These are phyloP conservation scores for Penicillium waksmanii DNA, from an alignment of 495 filamentous ascomycete species.

Conservation along the genomic window DNA sequence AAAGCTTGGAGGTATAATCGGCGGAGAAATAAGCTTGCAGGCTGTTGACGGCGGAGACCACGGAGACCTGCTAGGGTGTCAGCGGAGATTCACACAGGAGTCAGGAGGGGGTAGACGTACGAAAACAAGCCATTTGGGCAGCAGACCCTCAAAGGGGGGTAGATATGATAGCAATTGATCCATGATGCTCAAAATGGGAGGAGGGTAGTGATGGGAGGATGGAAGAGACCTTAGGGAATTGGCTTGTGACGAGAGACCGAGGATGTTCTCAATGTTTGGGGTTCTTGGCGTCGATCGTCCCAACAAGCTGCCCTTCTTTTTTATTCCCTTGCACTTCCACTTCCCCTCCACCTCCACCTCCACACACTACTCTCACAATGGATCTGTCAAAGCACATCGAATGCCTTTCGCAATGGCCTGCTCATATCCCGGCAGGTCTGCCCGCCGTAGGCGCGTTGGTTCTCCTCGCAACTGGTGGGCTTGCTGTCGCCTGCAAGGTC, in stretches of 20 bases:
- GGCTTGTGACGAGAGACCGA: constrained; percentile 25
- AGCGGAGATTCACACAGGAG: constrained; percentile 1
- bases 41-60: constrained; percentile 78
- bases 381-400: constrained; percentile 40
- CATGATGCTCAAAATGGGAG: constrained; percentile 26
- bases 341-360: constrained; percentile 9
- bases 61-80: constrained; percentile 59
- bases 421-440: constrained; percentile 41
- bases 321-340: constrained; percentile 15
- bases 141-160: constrained; percentile 59
- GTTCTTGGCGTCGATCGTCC: constrained; percentile 34
- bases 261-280: constrained; percentile 26
- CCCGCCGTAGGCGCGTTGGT: constrained; percentile 41
- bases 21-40: constrained; percentile 78
- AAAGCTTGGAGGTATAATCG: constrained; percentile 75
- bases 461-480: constrained; percentile 57
- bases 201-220: constrained; percentile 1
- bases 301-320: constrained; percentile 30
- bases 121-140: constrained; percentile 70
- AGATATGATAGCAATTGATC: constrained; percentile 44
- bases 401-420: constrained; percentile 42
- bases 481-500: constrained; percentile 60
- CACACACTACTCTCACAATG: constrained; percentile 30
- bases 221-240: constrained; percentile 3
- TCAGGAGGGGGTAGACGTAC: constrained; percentile 38